Base-by-base conservation (phyloP, 345 rosid species). In the Anastatica hierochuntica region DNA sequence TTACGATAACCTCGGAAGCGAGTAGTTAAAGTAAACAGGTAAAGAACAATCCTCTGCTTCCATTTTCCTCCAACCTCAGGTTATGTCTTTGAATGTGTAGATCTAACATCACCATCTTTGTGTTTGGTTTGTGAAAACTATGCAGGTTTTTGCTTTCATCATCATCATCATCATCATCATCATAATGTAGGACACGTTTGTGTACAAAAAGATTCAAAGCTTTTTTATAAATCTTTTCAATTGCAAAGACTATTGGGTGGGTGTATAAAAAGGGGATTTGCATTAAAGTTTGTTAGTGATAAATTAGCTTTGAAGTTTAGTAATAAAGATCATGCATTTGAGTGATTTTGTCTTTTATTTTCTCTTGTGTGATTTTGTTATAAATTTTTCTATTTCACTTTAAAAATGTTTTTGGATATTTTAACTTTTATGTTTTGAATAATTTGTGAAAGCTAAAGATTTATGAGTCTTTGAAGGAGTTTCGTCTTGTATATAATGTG, bases 1-100 rank as follows among this genome's bases (percentile, higher is more conserved):
- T 76, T 84, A 77, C 62, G 92, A 87, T 57, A 82, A 77, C 69
- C 74, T 80, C 56, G 81, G 85, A 57, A 84, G 83, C 69, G 83
- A 81, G 66, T 87, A 81, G 67, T 42, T 60, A 39, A n/a, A n/a
- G 51, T 23, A 29, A 43, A 45, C 24, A 67, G 33, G 51, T 67
- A 18, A 24, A 59, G 62, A 60, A 31, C 39, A 6, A 14, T 47
- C 2, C 40, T 43, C 31, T n/a, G n/a, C 9, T 48, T 29, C 4
- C 18, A 38, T 59, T 23, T 44, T 3, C n/a, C 35, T 51, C 19
- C 7, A 19, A 14, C 14, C 53, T 13, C 33, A 34, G 34, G 23
- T 18, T 17, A 17, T 14, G 19, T 23, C 31, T 50, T 14, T 61
- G 60, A 62, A 24, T 53, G 54, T 54, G 2, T 14, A 63, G 42